A percentile compares a stretch with the other conserved stretches of the same genome.
Conservation (phyloP, 768 basidiomycete species). For the Chalciporus sphaerocephalus region DNA sequence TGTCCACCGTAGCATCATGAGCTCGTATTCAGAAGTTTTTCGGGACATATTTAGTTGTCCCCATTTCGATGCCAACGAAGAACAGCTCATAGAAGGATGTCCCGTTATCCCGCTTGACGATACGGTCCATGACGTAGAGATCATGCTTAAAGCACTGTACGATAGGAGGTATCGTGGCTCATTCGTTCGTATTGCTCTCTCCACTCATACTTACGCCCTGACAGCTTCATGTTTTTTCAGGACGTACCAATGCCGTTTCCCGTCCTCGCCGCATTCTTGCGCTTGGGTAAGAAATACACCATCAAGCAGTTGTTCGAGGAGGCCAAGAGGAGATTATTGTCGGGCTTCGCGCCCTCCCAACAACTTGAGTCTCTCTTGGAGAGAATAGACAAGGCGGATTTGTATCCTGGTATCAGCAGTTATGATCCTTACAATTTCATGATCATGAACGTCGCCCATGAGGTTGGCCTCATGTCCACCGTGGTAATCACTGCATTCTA, state of each 20-base stretch:
- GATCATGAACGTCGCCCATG: slow-evolving; percentile 13
- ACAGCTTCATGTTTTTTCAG: slow-evolving; percentile 7
- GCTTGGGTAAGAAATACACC: slow-evolving; percentile 14
- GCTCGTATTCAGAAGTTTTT: slow-evolving; percentile 29
- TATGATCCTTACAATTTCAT: slow-evolving; percentile 11
- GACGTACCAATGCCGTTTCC: slow-evolving; percentile 9
- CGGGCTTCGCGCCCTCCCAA: neutral
- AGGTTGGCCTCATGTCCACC: slow-evolving; percentile 5
- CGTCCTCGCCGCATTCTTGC: slow-evolving; percentile 9
- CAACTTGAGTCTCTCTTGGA: neutral
- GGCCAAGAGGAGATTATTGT: slow-evolving; percentile 3
- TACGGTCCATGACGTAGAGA: slow-evolving; percentile 8
- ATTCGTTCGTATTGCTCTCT: neutral
- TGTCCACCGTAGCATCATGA: slow-evolving; percentile 29
- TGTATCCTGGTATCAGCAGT: slow-evolving; percentile 9
- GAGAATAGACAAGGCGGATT: neutral
- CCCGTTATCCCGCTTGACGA: slow-evolving; percentile 20
- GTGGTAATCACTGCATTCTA: slow-evolving; percentile 1
- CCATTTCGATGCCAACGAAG: neutral
- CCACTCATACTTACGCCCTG: neutral
- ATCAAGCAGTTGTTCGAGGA: slow-evolving; percentile 11
- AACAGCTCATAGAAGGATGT: slow-evolving; percentile 16
- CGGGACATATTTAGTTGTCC: slow-evolving; percentile 25
- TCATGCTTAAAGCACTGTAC: slow-evolving; percentile 18
- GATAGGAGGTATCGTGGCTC: slow-evolving; percentile 11